Base-by-base conservation (phyloP, 352 stramenopile species). In the Thraustotheca clavata region DNA sequence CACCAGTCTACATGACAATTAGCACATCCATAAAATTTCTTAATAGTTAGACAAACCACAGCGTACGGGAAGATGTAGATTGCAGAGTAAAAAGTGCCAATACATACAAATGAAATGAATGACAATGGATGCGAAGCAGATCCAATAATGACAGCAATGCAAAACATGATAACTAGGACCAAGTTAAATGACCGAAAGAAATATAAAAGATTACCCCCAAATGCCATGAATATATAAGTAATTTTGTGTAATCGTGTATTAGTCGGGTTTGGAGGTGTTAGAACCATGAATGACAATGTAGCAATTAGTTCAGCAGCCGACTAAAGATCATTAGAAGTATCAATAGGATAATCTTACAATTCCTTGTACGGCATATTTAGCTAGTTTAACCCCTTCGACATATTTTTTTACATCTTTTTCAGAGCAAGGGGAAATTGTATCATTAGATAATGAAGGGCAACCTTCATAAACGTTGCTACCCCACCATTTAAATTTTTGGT, bases 401-500 rank as follows among this genome's bases (percentile, higher is more conserved):
- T 82, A 91, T 14, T 77, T 66, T 1, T 29, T 67, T 9, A 75
- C 70, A 59, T 76, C 83, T n/a, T 59, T 74, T 2, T 86, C n/a
- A 39, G 55, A 8, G 20, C 27, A 69, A 55, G 16, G 39, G 33
- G 39, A 47, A 27, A 24, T 49, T 9, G 47, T 20, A 32, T 41
- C 26, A 11, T 11, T n/a, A 12, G 14, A 27, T 14, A 40, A 39
- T 7, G 12, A 8, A 38, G 18, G 8, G 76, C 82, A 91, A 27
- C 82, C 82, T 31, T 60, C 46, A 62, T 87, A 91, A 3, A 91
- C 82, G 49, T 86, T 75, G 14, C 72, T 73, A 5, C 76, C 78
- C 82, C 82, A 91, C 82, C 82, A 91, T 38, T 76, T 73, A 62
- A 82, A 91, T 38, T 79, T 77, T 60, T 87, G 77, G 59, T 87